Evolutionary conservation across 495 filamentous ascomycete genomes (phyloP).

Genomic region (Tuber microsphaerosporum): DNA sequence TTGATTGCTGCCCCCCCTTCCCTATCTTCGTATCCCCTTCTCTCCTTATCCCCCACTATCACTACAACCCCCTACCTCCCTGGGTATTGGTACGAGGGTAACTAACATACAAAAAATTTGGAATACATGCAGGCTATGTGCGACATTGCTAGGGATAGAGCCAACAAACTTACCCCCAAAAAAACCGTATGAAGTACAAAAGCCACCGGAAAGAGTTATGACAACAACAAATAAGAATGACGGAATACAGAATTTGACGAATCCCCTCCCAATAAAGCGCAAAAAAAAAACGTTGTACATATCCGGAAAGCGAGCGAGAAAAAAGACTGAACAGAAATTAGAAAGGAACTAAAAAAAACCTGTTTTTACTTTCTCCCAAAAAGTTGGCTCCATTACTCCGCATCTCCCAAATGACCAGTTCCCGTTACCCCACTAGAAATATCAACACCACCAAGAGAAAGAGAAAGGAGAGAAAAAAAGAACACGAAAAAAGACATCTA

Average conservation of each 20-base stretch:
- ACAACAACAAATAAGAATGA: conserved; percentile 25
- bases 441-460: not conserved
- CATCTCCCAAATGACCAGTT: conserved; percentile 12
- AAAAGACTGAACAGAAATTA: not conserved
- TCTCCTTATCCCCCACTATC: conserved; percentile 6
- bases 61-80: conserved; percentile 9
- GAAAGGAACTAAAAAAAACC: conserved; percentile 29
- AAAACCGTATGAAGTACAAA: conserved; percentile 22
- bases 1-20: not conserved
- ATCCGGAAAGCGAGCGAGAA: conserved; percentile 19
- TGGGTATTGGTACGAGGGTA: conserved; percentile 17
- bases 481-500: conserved; percentile 27
- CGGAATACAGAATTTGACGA: conserved; percentile 32
- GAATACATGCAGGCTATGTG: conserved; percentile 56
- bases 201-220: conserved; percentile 19
- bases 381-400: conserved; percentile 24
- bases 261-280: conserved; percentile 36
- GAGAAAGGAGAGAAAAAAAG: not conserved
- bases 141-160: conserved; percentile 53
- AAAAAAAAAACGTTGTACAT: conserved; percentile 30
- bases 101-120: conserved; percentile 28
- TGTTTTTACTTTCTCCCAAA: conserved; percentile 27
- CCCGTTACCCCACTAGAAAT: not conserved
- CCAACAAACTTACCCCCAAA: conserved; percentile 33
- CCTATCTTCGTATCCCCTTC: not conserved